phyloP scores from a whole-genome alignment of 257 asterid genomes.

The Jacaranda mimosifolia region DNA sequence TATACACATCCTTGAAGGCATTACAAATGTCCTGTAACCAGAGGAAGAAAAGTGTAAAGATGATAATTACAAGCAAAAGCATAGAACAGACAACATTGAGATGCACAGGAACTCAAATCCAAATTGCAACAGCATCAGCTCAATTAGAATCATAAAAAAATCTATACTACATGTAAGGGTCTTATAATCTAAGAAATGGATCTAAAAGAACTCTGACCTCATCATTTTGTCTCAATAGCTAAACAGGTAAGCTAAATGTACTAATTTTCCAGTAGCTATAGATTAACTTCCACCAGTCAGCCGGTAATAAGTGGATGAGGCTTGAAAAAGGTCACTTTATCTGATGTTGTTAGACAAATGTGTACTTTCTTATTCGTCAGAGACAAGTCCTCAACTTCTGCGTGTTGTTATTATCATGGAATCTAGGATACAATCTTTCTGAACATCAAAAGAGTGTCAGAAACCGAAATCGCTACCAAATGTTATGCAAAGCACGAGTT shows the following conservation, averaged over 20 bases:
- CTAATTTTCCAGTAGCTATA: neutral
- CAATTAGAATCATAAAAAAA: neutral
- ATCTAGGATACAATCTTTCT: neutral
- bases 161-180: neutral
- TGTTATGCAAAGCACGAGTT: conserved; percentile 5
- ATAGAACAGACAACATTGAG: conserved; percentile 11
- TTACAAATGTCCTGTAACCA: conserved; percentile 86
- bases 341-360: neutral
- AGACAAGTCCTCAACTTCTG: neutral
- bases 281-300: conserved; percentile 14
- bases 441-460: neutral
- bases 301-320: neutral
- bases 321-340: neutral
- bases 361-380: neutral
- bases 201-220: conserved; percentile 15
- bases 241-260: neutral
- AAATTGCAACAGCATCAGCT: neutral
- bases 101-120: neutral
- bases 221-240: conserved; percentile 13
- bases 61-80: neutral
- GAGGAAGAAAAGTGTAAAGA: conserved; percentile 23
- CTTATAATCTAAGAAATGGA: conserved; percentile 16
- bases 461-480: neutral
- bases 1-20: conserved; percentile 97
- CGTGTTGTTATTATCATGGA: neutral